phyloP scores from a whole-genome alignment of 257 asterid genomes.

The Lantana camara region DNA sequence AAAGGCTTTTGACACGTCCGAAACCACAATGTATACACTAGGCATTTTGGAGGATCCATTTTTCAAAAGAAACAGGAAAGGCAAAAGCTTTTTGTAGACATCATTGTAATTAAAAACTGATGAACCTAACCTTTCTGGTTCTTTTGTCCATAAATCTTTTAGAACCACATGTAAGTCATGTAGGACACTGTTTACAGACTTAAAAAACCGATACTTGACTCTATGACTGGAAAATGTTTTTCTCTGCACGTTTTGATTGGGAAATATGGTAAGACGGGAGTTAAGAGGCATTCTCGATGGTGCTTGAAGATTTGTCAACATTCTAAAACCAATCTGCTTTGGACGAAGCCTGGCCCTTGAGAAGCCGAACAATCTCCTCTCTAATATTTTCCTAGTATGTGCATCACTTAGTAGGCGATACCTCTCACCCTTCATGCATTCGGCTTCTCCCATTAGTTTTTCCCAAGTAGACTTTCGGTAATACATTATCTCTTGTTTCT shows the following conservation, averaged over 20 bases:
- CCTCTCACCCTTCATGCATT: constrained; percentile 41
- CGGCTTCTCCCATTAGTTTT: constrained; percentile 49
- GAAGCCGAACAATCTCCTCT: constrained; percentile 71
- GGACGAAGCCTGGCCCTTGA: constrained; percentile 81
- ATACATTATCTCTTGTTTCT: constrained; percentile 66
- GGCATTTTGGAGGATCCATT: constrained; percentile 48
- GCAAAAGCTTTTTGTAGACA: constrained; percentile 64
- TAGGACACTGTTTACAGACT: constrained; percentile 74
- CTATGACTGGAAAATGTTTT: constrained; percentile 20
- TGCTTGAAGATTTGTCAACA: constrained; percentile 80
- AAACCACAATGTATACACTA: constrained; percentile 60
- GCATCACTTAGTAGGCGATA: constrained; percentile 41
- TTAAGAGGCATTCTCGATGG: constrained; percentile 56
- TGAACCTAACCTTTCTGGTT: constrained; percentile 75
- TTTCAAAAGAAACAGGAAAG: constrained; percentile 56
- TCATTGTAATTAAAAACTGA: constrained; percentile 89
- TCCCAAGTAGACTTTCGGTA: constrained; percentile 70
- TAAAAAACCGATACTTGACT: constrained; percentile 31
- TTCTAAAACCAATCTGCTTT: constrained; percentile 66
- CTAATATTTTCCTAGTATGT: constrained; percentile 40
- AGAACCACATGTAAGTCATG: constrained; percentile 67
- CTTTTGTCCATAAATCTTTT: constrained; percentile 50
- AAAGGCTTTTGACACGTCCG: constrained; percentile 87
- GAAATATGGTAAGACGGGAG: constrained; percentile 22
- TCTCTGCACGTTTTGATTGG: constrained; percentile 25